A percentile compares a stretch with the other conserved stretches of the same genome.
These are phyloP conservation scores for Penicillium silybi DNA, from an alignment of 495 filamentous ascomycete genomes.

Conservation along the genomic window DNA sequence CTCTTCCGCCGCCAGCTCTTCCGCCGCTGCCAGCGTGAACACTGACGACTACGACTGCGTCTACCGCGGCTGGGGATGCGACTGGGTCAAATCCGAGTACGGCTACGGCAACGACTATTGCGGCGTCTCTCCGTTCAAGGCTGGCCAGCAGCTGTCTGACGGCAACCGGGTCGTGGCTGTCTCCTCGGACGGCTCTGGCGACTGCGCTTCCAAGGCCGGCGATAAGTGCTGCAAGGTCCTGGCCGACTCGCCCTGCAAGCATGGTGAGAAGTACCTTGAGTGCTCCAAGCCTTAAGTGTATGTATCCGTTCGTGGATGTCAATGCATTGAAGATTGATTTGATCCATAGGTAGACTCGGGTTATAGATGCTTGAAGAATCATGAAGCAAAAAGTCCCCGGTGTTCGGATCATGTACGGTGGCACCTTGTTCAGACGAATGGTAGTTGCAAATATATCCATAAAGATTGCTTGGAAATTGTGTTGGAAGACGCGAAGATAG, in stretches of 20 bases:
- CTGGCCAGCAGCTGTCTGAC: slow-evolving; percentile 6
- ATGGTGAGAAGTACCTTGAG: slow-evolving; percentile 15
- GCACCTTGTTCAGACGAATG: neutral
- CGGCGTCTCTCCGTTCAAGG: slow-evolving; percentile 6
- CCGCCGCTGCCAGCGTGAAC: neutral
- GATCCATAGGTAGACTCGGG: neutral
- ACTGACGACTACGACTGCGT: slow-evolving; percentile 11
- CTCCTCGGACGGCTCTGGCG: slow-evolving; percentile 6
- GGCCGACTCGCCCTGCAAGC: slow-evolving; percentile 3
- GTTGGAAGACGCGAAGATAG: neutral
- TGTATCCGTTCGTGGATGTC: neutral
- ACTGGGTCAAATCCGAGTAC: slow-evolving; percentile 11
- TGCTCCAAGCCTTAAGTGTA: slow-evolving; percentile 5
- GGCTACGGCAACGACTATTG: slow-evolving; percentile 9
- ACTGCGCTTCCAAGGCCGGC: slow-evolving; percentile 6
- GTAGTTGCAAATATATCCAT: neutral
- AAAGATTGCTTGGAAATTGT: too few relatives aligned
- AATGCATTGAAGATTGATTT: neutral
- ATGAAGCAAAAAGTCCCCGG: neutral
- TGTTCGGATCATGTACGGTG: neutral
- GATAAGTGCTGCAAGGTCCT: slow-evolving; percentile 7
- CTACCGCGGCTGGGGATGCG: slow-evolving; percentile 5
- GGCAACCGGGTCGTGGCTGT: slow-evolving; percentile 7
- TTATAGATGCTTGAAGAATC: neutral
- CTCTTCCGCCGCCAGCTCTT: neutral